A percentile compares a stretch with the other conserved stretches of the same genome.
phyloP scores from a whole-genome alignment of 257 asterid species.

The Paraleonurus japonicus region DNA sequence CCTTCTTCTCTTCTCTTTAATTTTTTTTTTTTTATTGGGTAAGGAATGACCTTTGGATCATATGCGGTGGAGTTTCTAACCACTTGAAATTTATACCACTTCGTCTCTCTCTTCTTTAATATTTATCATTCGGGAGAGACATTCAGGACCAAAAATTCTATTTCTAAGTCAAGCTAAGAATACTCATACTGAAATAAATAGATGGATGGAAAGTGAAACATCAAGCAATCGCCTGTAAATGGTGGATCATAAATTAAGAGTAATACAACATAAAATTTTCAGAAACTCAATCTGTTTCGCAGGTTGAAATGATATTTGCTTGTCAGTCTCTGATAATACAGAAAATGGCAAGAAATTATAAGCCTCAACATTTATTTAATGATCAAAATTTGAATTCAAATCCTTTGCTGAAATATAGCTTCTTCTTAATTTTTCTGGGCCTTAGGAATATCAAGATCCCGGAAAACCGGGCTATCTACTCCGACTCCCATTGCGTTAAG shows the following conservation, averaged over 20 bases:
- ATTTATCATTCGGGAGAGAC: not conserved
- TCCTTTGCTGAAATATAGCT: conserved; percentile 26
- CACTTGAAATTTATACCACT: too few species aligned
- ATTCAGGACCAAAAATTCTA: not conserved
- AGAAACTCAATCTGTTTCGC: conserved; percentile 7
- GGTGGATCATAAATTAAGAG: conserved; percentile 4
- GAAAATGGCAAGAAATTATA: conserved; percentile 9
- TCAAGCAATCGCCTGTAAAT: too few species aligned
- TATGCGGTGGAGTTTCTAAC: too few species aligned
- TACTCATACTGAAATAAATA: not conserved
- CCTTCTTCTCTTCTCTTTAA: not conserved
- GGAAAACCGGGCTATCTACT: conserved; percentile 72
- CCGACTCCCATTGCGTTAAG: conserved; percentile 90
- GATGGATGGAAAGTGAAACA: not conserved
- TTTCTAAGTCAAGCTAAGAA: not conserved
- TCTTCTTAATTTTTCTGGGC: conserved; percentile 54
- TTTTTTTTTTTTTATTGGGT: too few species aligned
- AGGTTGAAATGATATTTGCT: conserved; percentile 5
- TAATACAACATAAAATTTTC: conserved; percentile 16
- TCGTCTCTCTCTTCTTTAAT: not conserved
- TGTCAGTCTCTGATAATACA: not conserved
- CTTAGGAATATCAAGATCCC: conserved; percentile 60
- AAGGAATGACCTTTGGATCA: too few species aligned
- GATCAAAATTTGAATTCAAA: conserved; percentile 7
- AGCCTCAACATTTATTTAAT: conserved; percentile 28